phyloP scores from a whole-genome alignment of 148 eudicot genomes.

The Linanthus parryae region DNA sequence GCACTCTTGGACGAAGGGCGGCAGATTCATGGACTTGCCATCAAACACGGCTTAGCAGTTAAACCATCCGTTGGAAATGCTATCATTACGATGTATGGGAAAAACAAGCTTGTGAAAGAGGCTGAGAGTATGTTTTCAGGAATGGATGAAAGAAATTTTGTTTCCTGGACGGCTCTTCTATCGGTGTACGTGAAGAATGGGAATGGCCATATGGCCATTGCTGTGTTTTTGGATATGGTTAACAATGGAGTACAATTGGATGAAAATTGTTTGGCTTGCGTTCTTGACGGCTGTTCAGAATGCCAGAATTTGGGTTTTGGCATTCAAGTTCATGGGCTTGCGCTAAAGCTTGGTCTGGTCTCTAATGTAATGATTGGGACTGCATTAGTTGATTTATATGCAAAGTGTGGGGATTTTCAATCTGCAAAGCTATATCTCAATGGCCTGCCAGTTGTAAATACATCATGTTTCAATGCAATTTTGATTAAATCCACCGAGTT shows the following conservation, averaged over 20 bases:
- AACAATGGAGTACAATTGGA: constrained; percentile 20
- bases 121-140: constrained; percentile 18
- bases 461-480: no score
- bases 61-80: constrained; percentile 33
- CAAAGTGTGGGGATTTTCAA: no score
- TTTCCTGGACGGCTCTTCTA: constrained; percentile 39
- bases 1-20: constrained; percentile 19
- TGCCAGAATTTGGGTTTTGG: no score
- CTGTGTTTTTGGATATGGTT: constrained; percentile 27
- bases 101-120: constrained; percentile 30
- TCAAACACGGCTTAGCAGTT: constrained; percentile 18
- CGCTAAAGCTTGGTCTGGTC: no score
- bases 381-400: no score
- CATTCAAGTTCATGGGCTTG: no score
- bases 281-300: no score
- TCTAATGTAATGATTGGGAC: no score
- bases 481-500: no score
- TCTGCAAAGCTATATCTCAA: no score
- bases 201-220: constrained; percentile 17
- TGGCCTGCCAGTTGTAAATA: no score
- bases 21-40: constrained; percentile 28
- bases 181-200: constrained; percentile 35
- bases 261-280: constrained; percentile 27
- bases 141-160: constrained; percentile 22
- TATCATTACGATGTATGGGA: constrained; percentile 35